phyloP scores from a whole-genome alignment of 2,329 filamentous ascomycete species.

The Ophiostoma novo-ulmi region DNA sequence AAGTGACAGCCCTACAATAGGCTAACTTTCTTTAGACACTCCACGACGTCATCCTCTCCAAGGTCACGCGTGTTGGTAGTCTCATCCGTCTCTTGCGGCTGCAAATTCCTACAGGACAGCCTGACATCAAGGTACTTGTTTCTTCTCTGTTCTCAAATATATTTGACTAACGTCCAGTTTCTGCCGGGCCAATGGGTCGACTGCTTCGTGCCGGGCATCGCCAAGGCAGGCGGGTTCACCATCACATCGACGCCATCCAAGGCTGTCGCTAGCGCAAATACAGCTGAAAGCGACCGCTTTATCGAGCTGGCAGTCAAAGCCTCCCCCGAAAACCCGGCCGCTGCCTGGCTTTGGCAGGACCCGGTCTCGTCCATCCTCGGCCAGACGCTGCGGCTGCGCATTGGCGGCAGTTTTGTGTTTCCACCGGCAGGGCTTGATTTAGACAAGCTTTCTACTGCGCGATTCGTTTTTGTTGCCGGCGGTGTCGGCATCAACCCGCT shows the following conservation, averaged over 20 bases:
- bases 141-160: constrained; percentile 27
- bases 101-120: constrained; percentile 45
- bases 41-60: constrained; percentile 56
- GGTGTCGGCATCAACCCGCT: constrained; percentile 80
- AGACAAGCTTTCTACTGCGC: constrained; percentile 31
- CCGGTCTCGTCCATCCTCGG: constrained; percentile 48
- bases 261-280: constrained; percentile 32
- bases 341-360: constrained; percentile 67
- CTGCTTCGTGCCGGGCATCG: constrained; percentile 63
- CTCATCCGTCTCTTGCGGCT: constrained; percentile 65
- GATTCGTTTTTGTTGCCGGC: constrained; percentile 70
- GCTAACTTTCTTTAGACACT: constrained; percentile 40
- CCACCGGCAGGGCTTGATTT: constrained; percentile 51
- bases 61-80: constrained; percentile 61
- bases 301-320: constrained; percentile 75
- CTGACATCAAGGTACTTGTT: constrained; percentile 44
- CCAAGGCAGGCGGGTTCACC: constrained; percentile 78
- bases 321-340: constrained; percentile 65
- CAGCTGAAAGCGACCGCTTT: constrained; percentile 37
- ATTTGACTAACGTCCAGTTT: constrained; percentile 49
- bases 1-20: not conserved
- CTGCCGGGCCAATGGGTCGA: constrained; percentile 85
- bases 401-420: constrained; percentile 78
- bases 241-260: constrained; percentile 69
- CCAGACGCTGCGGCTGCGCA: constrained; percentile 57